A percentile compares a stretch with the other conserved stretches of the same genome.
These are phyloP conservation scores for Solanum sparsipilum DNA, from an alignment of 257 asterid species.

Conservation along the genomic window DNA sequence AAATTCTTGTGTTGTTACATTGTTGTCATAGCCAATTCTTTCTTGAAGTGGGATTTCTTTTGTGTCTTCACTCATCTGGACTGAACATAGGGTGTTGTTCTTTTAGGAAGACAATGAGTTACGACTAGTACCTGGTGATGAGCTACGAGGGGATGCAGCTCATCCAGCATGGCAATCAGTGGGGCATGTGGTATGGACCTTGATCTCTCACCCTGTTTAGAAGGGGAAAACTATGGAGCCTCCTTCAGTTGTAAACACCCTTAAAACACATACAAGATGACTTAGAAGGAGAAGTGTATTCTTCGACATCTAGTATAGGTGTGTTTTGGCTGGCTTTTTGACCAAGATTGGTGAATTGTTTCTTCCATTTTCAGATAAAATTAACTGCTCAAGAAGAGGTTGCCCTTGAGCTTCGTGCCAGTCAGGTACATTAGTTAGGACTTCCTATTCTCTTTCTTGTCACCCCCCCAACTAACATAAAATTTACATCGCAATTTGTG, in stretches of 20 bases:
- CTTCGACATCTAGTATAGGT: background rate
- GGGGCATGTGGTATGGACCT: constrained; percentile 86
- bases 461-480: no score
- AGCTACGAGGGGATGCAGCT: constrained; percentile 88
- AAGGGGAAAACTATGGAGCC: background rate
- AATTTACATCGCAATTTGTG: background rate
- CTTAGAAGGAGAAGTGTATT: background rate
- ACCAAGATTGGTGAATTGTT: background rate
- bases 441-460: background rate
- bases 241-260: background rate
- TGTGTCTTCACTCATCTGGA: background rate
- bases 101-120: constrained; percentile 96
- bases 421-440: constrained; percentile 45
- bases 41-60: background rate
- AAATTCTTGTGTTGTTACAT: background rate
- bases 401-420: constrained; percentile 95
- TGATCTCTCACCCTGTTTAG: background rate
- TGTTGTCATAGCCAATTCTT: background rate
- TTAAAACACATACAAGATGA: background rate
- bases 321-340: background rate
- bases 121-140: constrained; percentile 99
- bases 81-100: constrained; percentile 5
- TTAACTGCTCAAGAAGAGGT: constrained; percentile 97
- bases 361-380: constrained; percentile 49
- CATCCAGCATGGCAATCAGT: constrained; percentile 97